Conservation (phyloP, 148 eudicot genomes). For the Silene latifolia region DNA sequence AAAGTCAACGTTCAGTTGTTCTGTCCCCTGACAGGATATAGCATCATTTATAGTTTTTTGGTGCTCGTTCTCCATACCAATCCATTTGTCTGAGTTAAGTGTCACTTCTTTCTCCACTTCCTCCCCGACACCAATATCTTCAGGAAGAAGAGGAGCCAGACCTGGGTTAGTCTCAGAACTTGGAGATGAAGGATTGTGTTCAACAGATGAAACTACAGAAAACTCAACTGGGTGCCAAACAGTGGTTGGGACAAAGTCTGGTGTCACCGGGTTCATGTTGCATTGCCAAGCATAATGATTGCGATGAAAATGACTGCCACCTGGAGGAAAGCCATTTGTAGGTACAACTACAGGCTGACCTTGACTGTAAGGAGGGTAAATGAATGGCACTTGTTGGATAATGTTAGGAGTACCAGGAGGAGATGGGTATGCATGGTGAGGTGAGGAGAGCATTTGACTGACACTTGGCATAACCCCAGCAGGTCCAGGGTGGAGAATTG, state of each 20-base stretch:
- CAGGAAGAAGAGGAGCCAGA: conserved; percentile 48
- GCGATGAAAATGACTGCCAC: conserved; percentile 57
- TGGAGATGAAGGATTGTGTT: conserved; percentile 37
- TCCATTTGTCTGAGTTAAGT: conserved; percentile 21
- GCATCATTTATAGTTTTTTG: conserved; percentile 22
- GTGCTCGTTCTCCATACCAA: conserved; percentile 36
- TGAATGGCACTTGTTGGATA: conserved; percentile 70
- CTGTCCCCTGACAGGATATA: conserved; percentile 21
- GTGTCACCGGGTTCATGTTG: conserved; percentile 43
- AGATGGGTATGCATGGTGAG: conserved; percentile 79
- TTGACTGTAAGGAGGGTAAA: conserved; percentile 88
- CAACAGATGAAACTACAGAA: conserved; percentile 55
- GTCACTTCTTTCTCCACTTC: conserved; percentile 46
- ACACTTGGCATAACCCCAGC: conserved; percentile 42
- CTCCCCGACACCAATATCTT: conserved; percentile 38
- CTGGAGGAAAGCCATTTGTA: conserved; percentile 47
- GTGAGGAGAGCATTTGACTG: conserved; percentile 8
- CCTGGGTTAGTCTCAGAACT: conserved; percentile 36
- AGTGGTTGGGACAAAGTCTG: conserved; percentile 45
- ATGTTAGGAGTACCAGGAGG: conserved; percentile 91
- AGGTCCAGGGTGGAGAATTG: conserved; percentile 70
- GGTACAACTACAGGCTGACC: conserved; percentile 47
- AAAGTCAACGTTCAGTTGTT: conserved; percentile 10
- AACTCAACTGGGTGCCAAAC: conserved; percentile 82
- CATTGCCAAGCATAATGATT: conserved; percentile 81